Conservation (phyloP, 78 protist genomes). For the Dictyostelium intermedium region DNA sequence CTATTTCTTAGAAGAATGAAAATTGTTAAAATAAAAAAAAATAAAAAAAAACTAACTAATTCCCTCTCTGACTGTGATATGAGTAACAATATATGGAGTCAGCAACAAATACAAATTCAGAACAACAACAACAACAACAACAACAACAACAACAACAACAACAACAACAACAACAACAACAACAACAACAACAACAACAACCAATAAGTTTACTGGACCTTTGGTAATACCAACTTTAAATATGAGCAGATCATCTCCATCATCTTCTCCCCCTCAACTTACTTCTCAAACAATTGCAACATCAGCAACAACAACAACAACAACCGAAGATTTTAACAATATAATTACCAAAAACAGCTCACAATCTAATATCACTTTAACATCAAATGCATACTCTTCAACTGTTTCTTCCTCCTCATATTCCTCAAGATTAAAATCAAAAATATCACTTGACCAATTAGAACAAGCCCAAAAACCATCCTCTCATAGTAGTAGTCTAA, state of each 20-base stretch:
- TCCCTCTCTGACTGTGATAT: too few species aligned
- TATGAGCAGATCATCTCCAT: neutral
- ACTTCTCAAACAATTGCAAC: neutral
- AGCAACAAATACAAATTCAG: neutral
- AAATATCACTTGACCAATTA: neutral
- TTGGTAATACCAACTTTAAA: neutral
- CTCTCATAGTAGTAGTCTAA: neutral
- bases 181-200: neutral
- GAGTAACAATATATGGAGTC: neutral
- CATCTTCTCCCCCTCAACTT: neutral
- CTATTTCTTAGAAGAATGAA: neutral
- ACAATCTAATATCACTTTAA: neutral
- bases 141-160: too few species aligned
- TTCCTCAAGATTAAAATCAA: neutral
- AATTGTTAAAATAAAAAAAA: neutral
- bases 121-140: too few species aligned
- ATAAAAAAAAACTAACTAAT: neutral
- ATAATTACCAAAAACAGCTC: neutral
- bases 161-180: neutral
- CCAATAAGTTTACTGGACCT: neutral
- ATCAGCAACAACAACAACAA: neutral
- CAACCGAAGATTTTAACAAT: neutral
- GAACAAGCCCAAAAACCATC: slow-evolving; percentile 27
- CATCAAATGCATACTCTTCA: neutral
- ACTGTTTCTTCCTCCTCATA: neutral